phyloP scores from a whole-genome alignment of 2,329 filamentous ascomycete species.

The Cephalotrichum gorgonifer region DNA sequence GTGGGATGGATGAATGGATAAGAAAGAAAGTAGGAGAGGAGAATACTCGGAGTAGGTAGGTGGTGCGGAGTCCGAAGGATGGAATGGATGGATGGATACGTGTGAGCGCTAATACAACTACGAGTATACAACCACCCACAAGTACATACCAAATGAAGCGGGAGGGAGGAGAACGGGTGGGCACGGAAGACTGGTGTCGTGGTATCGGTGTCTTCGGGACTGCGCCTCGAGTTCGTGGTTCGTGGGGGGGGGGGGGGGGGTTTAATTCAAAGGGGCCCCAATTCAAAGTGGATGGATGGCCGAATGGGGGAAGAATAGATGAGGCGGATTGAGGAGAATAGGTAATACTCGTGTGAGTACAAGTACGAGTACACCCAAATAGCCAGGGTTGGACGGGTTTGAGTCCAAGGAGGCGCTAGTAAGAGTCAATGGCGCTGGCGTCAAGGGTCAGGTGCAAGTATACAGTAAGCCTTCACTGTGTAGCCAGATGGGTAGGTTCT shows the following conservation, averaged over 20 bases:
- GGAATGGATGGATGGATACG: too few relatives aligned
- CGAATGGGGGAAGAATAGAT: conserved; percentile 3
- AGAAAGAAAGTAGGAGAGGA: too few relatives aligned
- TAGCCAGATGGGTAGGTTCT: too few relatives aligned
- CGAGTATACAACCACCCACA: too few relatives aligned
- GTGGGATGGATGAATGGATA: too few relatives aligned
- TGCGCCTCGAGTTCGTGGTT: background rate
- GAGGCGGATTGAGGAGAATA: conserved; percentile 1
- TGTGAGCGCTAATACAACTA: too few relatives aligned
- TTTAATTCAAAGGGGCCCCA: conserved; percentile 2
- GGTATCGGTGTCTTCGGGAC: background rate
- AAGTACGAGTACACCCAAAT: too few relatives aligned
- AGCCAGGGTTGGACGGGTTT: background rate
- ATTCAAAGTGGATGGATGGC: too few relatives aligned
- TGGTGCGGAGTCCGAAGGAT: too few relatives aligned
- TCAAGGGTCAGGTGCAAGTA: background rate
- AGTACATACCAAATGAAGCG: too few relatives aligned
- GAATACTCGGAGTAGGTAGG: too few relatives aligned
- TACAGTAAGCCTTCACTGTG: background rate
- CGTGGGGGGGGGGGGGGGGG: background rate
- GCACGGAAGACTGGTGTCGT: background rate
- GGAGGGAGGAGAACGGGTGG: background rate
- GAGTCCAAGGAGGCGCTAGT: background rate
- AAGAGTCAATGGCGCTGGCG: background rate
- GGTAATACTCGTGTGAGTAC: too few relatives aligned